Evolutionary conservation across 352 stramenopile genomes (phyloP).

Genomic region (Phytophthora capsici): DNA sequence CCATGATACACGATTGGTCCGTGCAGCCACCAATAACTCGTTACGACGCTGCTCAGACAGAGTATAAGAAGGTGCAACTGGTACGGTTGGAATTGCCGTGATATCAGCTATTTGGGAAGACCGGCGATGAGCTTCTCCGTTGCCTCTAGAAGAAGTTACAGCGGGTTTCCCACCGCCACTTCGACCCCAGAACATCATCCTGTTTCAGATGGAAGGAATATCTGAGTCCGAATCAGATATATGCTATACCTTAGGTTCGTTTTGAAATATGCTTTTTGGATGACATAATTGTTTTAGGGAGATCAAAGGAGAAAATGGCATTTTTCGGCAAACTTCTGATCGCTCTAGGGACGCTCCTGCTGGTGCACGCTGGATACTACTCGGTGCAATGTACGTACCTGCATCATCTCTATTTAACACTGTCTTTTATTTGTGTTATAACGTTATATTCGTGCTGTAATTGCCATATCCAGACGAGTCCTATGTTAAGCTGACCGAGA

Average conservation of each 20-base stretch:
- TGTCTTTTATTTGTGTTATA: constrained; percentile 2
- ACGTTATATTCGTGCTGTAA: constrained; percentile 2
- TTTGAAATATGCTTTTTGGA: neutral
- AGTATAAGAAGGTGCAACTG: constrained; percentile 44
- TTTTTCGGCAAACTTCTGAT: constrained; percentile 78
- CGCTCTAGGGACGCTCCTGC: constrained; percentile 63
- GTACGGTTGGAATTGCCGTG: constrained; percentile 12
- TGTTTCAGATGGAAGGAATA: neutral
- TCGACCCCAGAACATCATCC: constrained; percentile 55
- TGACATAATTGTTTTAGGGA: neutral
- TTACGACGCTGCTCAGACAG: constrained; percentile 76
- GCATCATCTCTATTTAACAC: neutral
- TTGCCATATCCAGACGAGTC: constrained; percentile 60
- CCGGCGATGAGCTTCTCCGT: neutral
- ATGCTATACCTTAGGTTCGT: neutral
- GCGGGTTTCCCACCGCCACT: constrained; percentile 20
- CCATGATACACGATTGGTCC: constrained; percentile 74
- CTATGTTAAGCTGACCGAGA: constrained; percentile 79
- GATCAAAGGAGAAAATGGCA: constrained; percentile 36
- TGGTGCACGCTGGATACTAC: constrained; percentile 85
- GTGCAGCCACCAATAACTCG: constrained; percentile 76
- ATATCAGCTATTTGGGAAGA: constrained; percentile 13
- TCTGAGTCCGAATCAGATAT: constrained; percentile 1
- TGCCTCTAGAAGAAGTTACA: constrained; percentile 8
- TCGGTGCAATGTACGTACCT: constrained; percentile 73